Base-by-base conservation (phyloP, 2,329 filamentous ascomycete species). In the Tolypocladium paradoxum region DNA sequence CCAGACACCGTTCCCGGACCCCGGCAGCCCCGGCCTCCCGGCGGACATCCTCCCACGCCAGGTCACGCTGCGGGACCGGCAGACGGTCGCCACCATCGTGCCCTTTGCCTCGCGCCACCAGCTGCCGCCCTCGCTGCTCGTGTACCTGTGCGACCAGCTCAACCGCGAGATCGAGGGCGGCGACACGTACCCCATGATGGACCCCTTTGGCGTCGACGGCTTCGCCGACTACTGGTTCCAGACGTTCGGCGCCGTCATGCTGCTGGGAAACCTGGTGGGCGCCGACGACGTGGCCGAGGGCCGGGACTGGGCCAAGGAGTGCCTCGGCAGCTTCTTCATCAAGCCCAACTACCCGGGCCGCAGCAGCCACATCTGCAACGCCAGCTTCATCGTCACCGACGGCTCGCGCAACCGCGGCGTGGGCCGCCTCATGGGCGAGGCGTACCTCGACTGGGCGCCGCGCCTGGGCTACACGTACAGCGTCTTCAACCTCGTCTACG, bases 401-500 rank as follows among this genome's bases (percentile, higher is more conserved):
- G 83, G 83, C 14, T 79, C 84, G 50, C 82, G 87, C 56, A 87
- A 87, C 67, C 84, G 84, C 55, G 87, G 87, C 58, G 86, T 88
- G 1, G 87, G 87, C 53, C 80, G 85, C 40, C 74, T 88, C 56
- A 87, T 90, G 83, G 86, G 86, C 51, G 85, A 89, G 71, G 76
- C 81, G 33, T 90, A 89, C 67, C 74, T 90, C 34, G 85, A 89
- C 65, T 90, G 85, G 84, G 85, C 87, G 16, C 85, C 86, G 33
- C 82, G 83, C 82, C 87, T 79, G 71, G 89, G 90, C 48, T 96
- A 95, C 72, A 87, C 86, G 1, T 95, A 95, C 73, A 91, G 88
- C 40, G 88, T 96, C 57, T 96, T 96, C 77, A 95, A 95, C 69
- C 80, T 95, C 49, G 90, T 95, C 7, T 95, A 95, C 73, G 90